Percentiles rank a stretch among this genome's conserved stretches.
These are phyloP conservation scores for Pseudogymnoascus sp. DNA, from an alignment of 2,329 filamentous ascomycete species.

Conservation along the genomic window DNA sequence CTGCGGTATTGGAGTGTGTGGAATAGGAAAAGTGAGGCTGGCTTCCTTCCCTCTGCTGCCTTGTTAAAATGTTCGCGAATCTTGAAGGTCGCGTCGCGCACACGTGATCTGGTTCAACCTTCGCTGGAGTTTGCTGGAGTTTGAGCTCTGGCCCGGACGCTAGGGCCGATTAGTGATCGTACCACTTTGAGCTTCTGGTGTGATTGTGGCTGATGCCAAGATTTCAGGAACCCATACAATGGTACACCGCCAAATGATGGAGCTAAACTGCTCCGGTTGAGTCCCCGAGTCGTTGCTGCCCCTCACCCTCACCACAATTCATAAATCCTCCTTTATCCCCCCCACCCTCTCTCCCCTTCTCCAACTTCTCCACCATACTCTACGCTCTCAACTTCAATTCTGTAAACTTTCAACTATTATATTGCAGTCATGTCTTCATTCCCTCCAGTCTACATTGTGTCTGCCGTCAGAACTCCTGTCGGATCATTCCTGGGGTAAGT, in stretches of 20 bases:
- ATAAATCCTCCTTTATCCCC: constrained; percentile 11
- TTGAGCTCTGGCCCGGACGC: constrained; percentile 3
- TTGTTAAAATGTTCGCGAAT: constrained; percentile 7
- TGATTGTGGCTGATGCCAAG: constrained; percentile 1
- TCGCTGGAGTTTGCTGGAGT: neutral
- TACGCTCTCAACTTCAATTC: constrained; percentile 10
- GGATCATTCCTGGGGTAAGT: constrained; percentile 88
- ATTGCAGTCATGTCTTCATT: constrained; percentile 62
- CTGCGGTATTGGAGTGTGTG: constrained; percentile 17
- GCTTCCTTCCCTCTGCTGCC: constrained; percentile 8
- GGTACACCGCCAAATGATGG: constrained; percentile 9
- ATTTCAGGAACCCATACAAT: neutral
- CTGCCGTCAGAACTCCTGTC: constrained; percentile 80
- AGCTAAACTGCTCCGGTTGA: neutral
- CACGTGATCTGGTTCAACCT: neutral
- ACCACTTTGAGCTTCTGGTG: neutral
- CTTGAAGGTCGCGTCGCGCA: constrained; percentile 4
- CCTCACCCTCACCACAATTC: constrained; percentile 11
- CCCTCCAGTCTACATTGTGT: constrained; percentile 92
- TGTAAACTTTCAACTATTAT: neutral
- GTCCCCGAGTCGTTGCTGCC: neutral
- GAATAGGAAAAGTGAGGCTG: constrained; percentile 6
- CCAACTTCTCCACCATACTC: constrained; percentile 1
- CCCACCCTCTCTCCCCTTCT: constrained; percentile 6
- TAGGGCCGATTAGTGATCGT: neutral